These are phyloP conservation scores for Corymbia citriodora DNA, from an alignment of 441 rosid genomes.

Conservation along the genomic window DNA sequence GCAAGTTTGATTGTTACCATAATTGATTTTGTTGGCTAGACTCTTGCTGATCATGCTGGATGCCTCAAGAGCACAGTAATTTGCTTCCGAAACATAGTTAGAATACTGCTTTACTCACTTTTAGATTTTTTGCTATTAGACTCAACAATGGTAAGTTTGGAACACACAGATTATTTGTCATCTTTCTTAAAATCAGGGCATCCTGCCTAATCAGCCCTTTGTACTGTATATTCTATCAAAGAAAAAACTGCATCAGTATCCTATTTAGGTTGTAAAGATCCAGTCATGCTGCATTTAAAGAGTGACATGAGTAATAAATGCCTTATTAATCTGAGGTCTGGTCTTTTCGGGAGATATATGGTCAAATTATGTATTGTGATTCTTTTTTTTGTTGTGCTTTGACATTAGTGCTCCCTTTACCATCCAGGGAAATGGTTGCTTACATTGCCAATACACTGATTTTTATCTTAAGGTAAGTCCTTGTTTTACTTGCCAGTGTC, in stretches of 20 bases:
- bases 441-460: constrained; percentile 91
- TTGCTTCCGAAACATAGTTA: neutral
- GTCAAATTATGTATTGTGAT: neutral
- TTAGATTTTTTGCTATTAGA: neutral
- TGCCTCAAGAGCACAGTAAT: neutral
- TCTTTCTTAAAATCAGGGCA: neutral
- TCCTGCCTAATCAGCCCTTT: neutral
- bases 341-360: neutral
- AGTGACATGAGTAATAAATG: neutral
- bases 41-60: neutral
- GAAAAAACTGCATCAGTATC: neutral
- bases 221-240: neutral
- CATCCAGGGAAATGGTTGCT: constrained; percentile 92
- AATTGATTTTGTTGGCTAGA: neutral
- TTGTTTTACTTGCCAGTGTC: neutral
- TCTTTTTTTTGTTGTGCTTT: neutral
- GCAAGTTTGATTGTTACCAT: neutral
- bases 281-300: neutral
- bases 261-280: neutral
- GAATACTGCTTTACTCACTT: too few species aligned
- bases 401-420: neutral
- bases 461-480: constrained; percentile 77
- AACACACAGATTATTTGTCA: neutral
- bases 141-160: neutral
- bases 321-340: neutral